Percentiles rank a stretch among this genome's conserved stretches.
Evolutionary conservation across 352 stramenopile species (phyloP).

Genomic region (Phytophthora meadii): DNA sequence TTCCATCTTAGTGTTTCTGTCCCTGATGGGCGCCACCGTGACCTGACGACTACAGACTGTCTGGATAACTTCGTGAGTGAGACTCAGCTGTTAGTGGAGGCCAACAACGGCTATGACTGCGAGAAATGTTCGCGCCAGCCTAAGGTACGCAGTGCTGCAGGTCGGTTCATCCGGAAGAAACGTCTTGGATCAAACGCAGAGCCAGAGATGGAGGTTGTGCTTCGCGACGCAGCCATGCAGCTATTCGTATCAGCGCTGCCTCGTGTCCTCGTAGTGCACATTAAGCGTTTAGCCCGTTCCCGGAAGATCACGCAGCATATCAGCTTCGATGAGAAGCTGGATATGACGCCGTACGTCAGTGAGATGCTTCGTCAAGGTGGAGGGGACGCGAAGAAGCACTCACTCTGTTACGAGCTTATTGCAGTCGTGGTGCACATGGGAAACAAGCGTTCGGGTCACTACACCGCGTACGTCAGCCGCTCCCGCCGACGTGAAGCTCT

Average conservation of each 20-base stretch:
- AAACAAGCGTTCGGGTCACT: conserved; percentile 74
- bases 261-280: conserved; percentile 69
- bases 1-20: conserved; percentile 74
- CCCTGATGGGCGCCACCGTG: conserved; percentile 27
- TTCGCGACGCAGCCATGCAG: conserved; percentile 66
- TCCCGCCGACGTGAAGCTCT: conserved; percentile 45
- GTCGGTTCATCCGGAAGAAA: conserved; percentile 43
- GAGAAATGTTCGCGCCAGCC: conserved; percentile 61
- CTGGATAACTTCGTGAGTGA: conserved; percentile 58
- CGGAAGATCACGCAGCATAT: conserved; percentile 79
- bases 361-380: conserved; percentile 35
- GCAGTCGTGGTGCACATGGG: conserved; percentile 79
- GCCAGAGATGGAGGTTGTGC: conserved; percentile 37
- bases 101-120: conserved; percentile 78
- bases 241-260: conserved; percentile 58
- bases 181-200: conserved; percentile 26
- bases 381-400: conserved; percentile 28
- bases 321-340: conserved; percentile 58
- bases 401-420: conserved; percentile 65
- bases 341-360: conserved; percentile 58
- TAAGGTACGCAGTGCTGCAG: conserved; percentile 35
- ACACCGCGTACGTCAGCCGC: conserved; percentile 76
- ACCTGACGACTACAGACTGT: conserved; percentile 49
- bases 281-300: conserved; percentile 63
- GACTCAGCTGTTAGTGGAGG: conserved; percentile 52